phyloP scores from a whole-genome alignment of 768 basidiomycete species.

The Imleria badia region DNA sequence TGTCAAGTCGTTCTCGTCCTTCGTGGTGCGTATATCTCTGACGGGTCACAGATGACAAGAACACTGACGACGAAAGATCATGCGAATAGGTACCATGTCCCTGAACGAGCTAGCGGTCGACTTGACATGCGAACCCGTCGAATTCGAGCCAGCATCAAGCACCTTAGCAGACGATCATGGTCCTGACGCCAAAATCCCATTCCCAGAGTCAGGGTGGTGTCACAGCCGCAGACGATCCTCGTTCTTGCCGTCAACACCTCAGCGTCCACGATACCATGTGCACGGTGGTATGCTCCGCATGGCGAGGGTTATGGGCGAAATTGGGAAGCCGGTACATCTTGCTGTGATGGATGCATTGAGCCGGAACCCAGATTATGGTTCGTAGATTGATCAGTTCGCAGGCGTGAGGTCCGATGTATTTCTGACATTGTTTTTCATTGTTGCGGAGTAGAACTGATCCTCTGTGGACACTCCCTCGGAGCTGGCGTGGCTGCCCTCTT shows the following conservation, averaged over 20 bases:
- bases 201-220: slow-evolving; percentile 30
- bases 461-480: slow-evolving; percentile 84
- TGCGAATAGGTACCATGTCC: slow-evolving; percentile 69
- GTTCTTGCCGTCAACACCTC: slow-evolving; percentile 17
- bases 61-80: slow-evolving; percentile 3
- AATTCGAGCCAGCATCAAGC: slow-evolving; percentile 56
- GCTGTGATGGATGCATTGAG: slow-evolving; percentile 70
- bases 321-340: slow-evolving; percentile 73
- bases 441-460: slow-evolving; percentile 53
- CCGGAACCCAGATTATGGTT: slow-evolving; percentile 72
- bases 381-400: slow-evolving; percentile 24
- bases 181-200: slow-evolving; percentile 36
- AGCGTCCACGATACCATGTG: slow-evolving; percentile 52
- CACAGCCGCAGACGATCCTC: slow-evolving; percentile 27
- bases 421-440: slow-evolving; percentile 1
- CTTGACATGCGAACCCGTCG: slow-evolving; percentile 74
- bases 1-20: slow-evolving; percentile 75
- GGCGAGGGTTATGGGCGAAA: slow-evolving; percentile 75
- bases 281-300: slow-evolving; percentile 82
- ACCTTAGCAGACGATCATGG: slow-evolving; percentile 26
- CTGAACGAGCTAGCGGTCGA: slow-evolving; percentile 86
- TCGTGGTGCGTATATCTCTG: slow-evolving; percentile 43
- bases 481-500: slow-evolving; percentile 78
- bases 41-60: neutral
- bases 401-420: neutral